A percentile compares a stretch with the other conserved stretches of the same genome.
phyloP scores from a whole-genome alignment of 2,329 filamentous ascomycete species.

The Plectosphaerella plurivora region DNA sequence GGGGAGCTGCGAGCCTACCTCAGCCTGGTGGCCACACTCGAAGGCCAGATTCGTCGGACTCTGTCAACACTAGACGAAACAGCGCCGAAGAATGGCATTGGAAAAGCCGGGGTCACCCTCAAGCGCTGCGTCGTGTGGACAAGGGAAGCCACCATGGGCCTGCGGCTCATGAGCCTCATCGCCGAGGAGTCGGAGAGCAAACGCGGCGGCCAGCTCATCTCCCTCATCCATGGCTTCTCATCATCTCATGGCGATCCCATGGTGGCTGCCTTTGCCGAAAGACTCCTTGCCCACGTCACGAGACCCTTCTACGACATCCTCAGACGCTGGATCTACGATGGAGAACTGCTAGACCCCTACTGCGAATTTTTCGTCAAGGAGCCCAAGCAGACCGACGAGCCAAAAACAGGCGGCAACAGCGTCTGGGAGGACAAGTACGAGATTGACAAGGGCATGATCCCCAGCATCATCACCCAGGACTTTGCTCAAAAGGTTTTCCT shows the following conservation, averaged over 20 bases:
- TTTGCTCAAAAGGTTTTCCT: slow-evolving; percentile 96
- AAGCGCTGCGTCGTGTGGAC: slow-evolving; percentile 98
- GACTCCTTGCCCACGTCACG: slow-evolving; percentile 80
- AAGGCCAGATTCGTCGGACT: slow-evolving; percentile 84
- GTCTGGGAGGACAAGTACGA: slow-evolving; percentile 80
- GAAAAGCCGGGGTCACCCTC: slow-evolving; percentile 85
- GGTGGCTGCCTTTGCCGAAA: slow-evolving; percentile 87
- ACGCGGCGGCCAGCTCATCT: slow-evolving; percentile 88
- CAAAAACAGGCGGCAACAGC: background rate
- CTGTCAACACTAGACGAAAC: slow-evolving; percentile 68
- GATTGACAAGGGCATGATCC: slow-evolving; percentile 78
- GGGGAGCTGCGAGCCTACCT: slow-evolving; percentile 86
- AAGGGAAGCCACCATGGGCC: slow-evolving; percentile 89
- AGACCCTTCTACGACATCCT: slow-evolving; percentile 96
- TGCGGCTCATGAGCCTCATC: slow-evolving; percentile 89
- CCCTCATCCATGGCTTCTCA: slow-evolving; percentile 88
- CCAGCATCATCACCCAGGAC: slow-evolving; percentile 86
- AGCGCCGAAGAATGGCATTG: slow-evolving; percentile 64
- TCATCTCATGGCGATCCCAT: slow-evolving; percentile 93
- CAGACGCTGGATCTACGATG: slow-evolving; percentile 96
- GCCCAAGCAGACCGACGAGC: slow-evolving; percentile 30
- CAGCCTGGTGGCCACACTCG: slow-evolving; percentile 83
- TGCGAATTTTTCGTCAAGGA: slow-evolving; percentile 93
- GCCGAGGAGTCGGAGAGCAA: slow-evolving; percentile 81
- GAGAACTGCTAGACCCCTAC: slow-evolving; percentile 94